phyloP scores from a whole-genome alignment of 2,329 filamentous ascomycete species.

The Sarocladium strictum region DNA sequence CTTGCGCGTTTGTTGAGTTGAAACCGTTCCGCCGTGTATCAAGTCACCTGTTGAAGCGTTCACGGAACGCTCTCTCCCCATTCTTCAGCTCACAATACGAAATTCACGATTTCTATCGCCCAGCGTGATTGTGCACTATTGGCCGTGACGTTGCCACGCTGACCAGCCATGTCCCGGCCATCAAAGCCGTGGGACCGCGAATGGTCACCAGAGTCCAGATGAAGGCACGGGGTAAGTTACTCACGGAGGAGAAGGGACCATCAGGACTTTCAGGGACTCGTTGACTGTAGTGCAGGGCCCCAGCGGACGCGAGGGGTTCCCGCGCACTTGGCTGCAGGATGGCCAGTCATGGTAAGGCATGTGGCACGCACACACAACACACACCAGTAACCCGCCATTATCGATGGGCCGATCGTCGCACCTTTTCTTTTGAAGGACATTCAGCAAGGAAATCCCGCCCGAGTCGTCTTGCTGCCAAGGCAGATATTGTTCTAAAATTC shows the following conservation, averaged over 20 bases:
- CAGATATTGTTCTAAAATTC: too few relatives aligned
- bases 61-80: background rate
- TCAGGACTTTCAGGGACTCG: background rate
- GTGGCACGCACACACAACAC: background rate
- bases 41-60: background rate
- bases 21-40: background rate
- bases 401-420: background rate
- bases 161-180: background rate
- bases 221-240: background rate
- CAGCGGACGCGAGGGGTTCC: background rate
- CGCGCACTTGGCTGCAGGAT: background rate
- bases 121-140: background rate
- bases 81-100: background rate
- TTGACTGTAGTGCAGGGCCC: background rate
- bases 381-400: background rate
- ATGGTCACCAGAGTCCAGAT: slow-evolving; percentile 6
- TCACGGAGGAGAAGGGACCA: background rate
- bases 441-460: too few relatives aligned
- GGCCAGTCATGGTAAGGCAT: background rate
- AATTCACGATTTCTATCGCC: background rate
- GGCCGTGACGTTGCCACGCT: slow-evolving; percentile 2
- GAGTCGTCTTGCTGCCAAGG: too few relatives aligned
- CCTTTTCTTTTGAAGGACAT: too few relatives aligned
- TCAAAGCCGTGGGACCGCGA: background rate
- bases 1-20: slow-evolving; percentile 2